Evolutionary conservation across 495 filamentous ascomycete genomes (phyloP), one percentile per base, ranked within the genome.

Genomic region (Penicillium alfredii): DNA sequence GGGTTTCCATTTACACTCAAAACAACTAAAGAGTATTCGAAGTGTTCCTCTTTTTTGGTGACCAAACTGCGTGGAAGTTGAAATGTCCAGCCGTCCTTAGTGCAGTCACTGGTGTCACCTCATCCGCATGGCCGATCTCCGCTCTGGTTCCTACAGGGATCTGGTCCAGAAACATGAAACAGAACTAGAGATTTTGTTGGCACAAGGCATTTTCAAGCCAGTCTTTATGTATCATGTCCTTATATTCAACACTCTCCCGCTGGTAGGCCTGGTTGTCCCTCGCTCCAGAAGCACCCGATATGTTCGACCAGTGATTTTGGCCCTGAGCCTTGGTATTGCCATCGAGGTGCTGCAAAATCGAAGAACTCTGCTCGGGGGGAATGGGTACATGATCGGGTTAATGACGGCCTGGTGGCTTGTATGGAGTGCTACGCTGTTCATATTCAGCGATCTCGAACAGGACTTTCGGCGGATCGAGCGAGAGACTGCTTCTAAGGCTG

Each of bases 371-470:
- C 69, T 74, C 30, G 74, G 79, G 30, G 82, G 71, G 2, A 58
- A 73, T 28, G 76, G 77, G 0, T 88, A 86, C 47, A 76, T 73
- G n/a, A 61, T 76, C 12, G 88, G 88, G 0, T 42, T 90, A 33
- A 51, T 82, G 14, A 66, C 66, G 0, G 66, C 69, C 8, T 93
- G 83, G 81, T 69, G 70, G 24, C 68, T 77, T 13, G 55, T 92
- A 8, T 88, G 81, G 82, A 64, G 56, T 35, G 59, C 68, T 9
- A 70, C 69, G 0, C 52, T 86, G 45, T 53, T 92, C 18, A 48
- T 88, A 3, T 79, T 78, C 44, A 76, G 74, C 38, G 71, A 79
- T 45, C 69, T 74, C 3, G 81, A 90, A 54, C 65, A 55, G 36
- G 78, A 82, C 14, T 82, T 81, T 18, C 75, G 67, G 49, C 71